Conservation (phyloP, 345 rosid genomes). For the Passiflora organensis region DNA sequence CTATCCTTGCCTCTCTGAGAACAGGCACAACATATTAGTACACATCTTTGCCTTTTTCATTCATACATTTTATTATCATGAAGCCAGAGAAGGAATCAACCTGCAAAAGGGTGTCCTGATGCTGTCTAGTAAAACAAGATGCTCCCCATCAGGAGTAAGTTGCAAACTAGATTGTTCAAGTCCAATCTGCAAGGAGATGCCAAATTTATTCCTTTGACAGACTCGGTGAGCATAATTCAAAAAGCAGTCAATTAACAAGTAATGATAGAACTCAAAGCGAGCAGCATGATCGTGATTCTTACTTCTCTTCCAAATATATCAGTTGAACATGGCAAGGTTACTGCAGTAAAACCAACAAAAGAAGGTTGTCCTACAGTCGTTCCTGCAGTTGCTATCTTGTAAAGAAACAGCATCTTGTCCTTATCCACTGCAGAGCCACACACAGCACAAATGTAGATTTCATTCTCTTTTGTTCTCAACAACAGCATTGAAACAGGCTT, state of each 20-base stretch:
- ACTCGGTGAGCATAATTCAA: neutral
- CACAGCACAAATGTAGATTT: constrained; percentile 51
- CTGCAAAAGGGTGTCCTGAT: constrained; percentile 79
- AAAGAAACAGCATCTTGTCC: constrained; percentile 50
- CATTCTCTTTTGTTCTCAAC: constrained; percentile 44
- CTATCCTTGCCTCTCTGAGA: constrained; percentile 57
- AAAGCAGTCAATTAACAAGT: constrained; percentile 7
- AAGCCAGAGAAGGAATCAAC: constrained; percentile 31
- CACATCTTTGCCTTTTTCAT: neutral
- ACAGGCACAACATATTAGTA: constrained; percentile 11
- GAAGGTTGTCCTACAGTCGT: constrained; percentile 60
- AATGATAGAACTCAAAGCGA: constrained; percentile 1
- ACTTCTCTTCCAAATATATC: constrained; percentile 41
- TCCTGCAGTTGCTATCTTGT: constrained; percentile 49
- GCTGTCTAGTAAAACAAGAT: constrained; percentile 56
- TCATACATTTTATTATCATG: neutral
- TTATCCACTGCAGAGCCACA: constrained; percentile 46
- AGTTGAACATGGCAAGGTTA: constrained; percentile 39
- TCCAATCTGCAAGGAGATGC: constrained; percentile 39
- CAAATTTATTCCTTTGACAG: constrained; percentile 8
- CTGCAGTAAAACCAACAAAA: constrained; percentile 57
- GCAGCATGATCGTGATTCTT: constrained; percentile 15
- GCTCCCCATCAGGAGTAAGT: constrained; percentile 65
- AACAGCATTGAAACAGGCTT: constrained; percentile 50
- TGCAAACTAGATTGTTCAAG: constrained; percentile 53